Conservation (phyloP, 2,329 filamentous ascomycete species). For the Paraphaeosphaeria sporulosa region DNA sequence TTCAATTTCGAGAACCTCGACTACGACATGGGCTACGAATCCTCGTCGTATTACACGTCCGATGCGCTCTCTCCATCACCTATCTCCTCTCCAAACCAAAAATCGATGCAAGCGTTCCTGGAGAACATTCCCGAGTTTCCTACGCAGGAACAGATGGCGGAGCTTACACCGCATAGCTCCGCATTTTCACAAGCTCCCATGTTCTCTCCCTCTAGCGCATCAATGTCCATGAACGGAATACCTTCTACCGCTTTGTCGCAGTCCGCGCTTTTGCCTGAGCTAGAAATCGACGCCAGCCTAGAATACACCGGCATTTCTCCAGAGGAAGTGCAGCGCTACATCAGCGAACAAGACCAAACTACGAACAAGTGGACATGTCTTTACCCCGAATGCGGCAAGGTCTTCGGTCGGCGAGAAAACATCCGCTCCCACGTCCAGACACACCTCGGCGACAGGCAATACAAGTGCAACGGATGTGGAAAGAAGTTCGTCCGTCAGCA, state of each 20-base stretch:
- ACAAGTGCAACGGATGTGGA: conserved; percentile 88
- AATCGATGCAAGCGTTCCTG: conserved; percentile 43
- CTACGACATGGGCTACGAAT: conserved; percentile 56
- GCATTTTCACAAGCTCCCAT: conserved; percentile 41
- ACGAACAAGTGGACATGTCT: conserved; percentile 58
- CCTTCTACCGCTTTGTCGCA: conserved; percentile 20
- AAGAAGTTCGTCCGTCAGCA: conserved; percentile 98
- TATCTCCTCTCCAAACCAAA: conserved; percentile 45
- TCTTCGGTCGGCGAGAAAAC: conserved; percentile 97
- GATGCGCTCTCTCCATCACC: conserved; percentile 58
- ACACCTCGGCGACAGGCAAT: conserved; percentile 94
- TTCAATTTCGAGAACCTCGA: conserved; percentile 51
- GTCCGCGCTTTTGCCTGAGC: conserved; percentile 45
- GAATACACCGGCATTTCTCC: conserved; percentile 84
- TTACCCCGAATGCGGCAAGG: conserved; percentile 78
- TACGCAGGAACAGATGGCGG: conserved; percentile 38
- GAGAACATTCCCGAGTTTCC: conserved; percentile 45
- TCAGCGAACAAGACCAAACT: conserved; percentile 54
- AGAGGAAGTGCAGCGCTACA: conserved; percentile 70
- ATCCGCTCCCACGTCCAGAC: conserved; percentile 99
- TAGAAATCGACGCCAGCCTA: conserved; percentile 67
- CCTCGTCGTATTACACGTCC: conserved; percentile 59
- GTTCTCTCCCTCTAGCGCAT: conserved; percentile 33
- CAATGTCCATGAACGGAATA: conserved; percentile 29
- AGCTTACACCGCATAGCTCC: conserved; percentile 34